Conservation (phyloP, 345 rosid genomes). For the Boechera retrofracta region DNA sequence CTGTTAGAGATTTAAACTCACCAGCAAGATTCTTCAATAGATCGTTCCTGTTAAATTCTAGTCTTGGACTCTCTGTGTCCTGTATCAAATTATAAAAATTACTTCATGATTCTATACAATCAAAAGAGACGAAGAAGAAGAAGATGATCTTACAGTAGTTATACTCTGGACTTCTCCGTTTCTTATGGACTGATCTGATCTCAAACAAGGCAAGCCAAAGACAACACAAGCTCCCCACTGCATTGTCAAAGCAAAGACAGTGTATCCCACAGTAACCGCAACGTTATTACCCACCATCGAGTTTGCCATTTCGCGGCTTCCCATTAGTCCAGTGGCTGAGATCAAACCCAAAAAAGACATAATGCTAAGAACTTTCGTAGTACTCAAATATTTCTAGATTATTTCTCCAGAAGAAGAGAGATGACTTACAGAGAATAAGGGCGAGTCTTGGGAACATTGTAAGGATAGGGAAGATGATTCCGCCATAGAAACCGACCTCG, state of each 20-base stretch:
- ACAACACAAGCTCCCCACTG: conserved; percentile 48
- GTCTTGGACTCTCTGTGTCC: conserved; percentile 22
- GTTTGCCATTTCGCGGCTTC: conserved; percentile 35
- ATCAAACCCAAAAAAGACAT: background rate
- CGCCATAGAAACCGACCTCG: conserved; percentile 44
- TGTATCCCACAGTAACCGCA: conserved; percentile 40
- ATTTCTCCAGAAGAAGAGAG: background rate
- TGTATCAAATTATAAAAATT: conserved; percentile 14
- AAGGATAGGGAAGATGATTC: conserved; percentile 43
- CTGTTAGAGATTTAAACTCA: conserved; percentile 9
- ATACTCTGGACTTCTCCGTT: conserved; percentile 17
- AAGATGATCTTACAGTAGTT: conserved; percentile 7
- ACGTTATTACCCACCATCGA: conserved; percentile 37
- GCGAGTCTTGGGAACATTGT: conserved; percentile 40
- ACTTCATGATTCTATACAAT: background rate
- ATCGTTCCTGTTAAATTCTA: background rate
- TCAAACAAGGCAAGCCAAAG: conserved; percentile 39
- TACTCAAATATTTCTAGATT: background rate
- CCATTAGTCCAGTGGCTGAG: conserved; percentile 40
- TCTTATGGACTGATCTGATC: conserved; percentile 14
- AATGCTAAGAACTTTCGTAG: background rate
- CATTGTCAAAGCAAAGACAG: conserved; percentile 43
- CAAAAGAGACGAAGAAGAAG: background rate
- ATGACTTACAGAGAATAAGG: conserved; percentile 38
- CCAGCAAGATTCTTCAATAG: conserved; percentile 13